phyloP scores from a whole-genome alignment of 352 stramenopile species.

The Globisporangium orthogonon region DNA sequence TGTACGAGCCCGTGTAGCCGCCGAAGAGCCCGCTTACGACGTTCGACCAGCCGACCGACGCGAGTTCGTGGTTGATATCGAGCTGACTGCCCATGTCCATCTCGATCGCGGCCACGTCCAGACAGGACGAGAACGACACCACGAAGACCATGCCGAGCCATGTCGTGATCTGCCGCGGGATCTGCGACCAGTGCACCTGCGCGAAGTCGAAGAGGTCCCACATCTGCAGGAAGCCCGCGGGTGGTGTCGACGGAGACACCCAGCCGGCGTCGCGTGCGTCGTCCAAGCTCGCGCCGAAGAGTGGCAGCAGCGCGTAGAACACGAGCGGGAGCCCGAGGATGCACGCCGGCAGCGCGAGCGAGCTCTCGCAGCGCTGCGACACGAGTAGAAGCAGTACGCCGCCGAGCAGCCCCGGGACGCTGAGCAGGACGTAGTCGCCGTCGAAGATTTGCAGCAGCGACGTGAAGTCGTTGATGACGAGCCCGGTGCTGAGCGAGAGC shows the following conservation, averaged over 20 bases:
- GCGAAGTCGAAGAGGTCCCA: constrained; percentile 90
- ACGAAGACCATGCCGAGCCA: constrained; percentile 96
- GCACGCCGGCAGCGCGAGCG: constrained; percentile 59
- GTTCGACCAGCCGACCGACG: constrained; percentile 95
- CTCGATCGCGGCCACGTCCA: constrained; percentile 97
- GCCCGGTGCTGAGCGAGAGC: constrained; percentile 87
- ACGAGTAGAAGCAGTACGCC: constrained; percentile 82
- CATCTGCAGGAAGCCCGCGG: constrained; percentile 58
- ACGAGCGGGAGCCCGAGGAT: constrained; percentile 86
- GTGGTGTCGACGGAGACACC: constrained; percentile 73
- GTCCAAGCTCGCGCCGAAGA: constrained; percentile 78
- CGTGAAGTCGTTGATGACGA: constrained; percentile 84
- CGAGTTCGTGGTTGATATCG: constrained; percentile 93
- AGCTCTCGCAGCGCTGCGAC: constrained; percentile 73
- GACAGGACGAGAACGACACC: constrained; percentile 94
- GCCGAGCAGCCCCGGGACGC: constrained; percentile 75
- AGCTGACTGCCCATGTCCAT: constrained; percentile 94
- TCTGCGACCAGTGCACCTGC: constrained; percentile 85
- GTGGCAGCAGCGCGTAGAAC: constrained; percentile 88
- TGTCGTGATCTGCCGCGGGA: constrained; percentile 89
- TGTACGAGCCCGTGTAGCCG: constrained; percentile 98
- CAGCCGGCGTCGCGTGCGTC: constrained; percentile 90
- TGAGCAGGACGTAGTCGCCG: constrained; percentile 69
- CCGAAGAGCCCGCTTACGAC: constrained; percentile 92
- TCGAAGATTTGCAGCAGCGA: constrained; percentile 74